Evolutionary conservation across 1,284 basidiomycete genomes (phyloP).

Genomic region (Amylostereum areolatum): DNA sequence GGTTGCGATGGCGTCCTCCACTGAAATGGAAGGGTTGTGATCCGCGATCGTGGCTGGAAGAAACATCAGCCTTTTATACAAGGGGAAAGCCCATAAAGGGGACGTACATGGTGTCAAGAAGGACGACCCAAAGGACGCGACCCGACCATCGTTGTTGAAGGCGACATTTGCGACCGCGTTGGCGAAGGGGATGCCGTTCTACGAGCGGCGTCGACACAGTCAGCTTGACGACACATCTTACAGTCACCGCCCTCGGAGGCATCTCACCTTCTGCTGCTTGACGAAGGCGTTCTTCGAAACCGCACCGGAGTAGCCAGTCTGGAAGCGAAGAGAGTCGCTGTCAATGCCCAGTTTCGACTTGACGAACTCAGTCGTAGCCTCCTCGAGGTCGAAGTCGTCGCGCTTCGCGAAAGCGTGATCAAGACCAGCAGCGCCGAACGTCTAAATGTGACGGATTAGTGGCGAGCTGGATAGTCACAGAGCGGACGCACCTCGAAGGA

Average conservation of each 20-base stretch:
- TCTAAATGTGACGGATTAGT: conserved; percentile 20
- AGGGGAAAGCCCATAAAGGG: too few relatives aligned
- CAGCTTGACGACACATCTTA: background rate
- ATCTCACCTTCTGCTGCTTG: conserved; percentile 29
- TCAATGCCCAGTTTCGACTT: conserved; percentile 20
- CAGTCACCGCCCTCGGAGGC: background rate
- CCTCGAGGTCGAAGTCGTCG: conserved; percentile 20
- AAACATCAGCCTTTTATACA: conserved; percentile 11
- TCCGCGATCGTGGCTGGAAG: conserved; percentile 28
- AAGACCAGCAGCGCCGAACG: conserved; percentile 32
- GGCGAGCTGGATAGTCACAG: background rate
- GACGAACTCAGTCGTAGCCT: conserved; percentile 24
- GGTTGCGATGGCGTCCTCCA: conserved; percentile 31
- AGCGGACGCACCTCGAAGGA: conserved; percentile 31
- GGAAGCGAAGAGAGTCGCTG: conserved; percentile 18
- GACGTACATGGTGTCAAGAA: conserved; percentile 45
- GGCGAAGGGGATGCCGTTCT: conserved; percentile 35
- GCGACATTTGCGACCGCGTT: conserved; percentile 44
- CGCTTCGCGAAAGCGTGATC: conserved; percentile 27
- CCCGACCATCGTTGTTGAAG: conserved; percentile 31
- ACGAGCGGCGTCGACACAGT: background rate
- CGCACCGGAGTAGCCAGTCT: conserved; percentile 22
- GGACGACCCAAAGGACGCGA: conserved; percentile 42
- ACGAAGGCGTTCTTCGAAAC: conserved; percentile 30
- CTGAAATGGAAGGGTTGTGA: conserved; percentile 29